Evolutionary conservation across 441 rosid species (phyloP).

Genomic region (Adansonia rubrostipa): DNA sequence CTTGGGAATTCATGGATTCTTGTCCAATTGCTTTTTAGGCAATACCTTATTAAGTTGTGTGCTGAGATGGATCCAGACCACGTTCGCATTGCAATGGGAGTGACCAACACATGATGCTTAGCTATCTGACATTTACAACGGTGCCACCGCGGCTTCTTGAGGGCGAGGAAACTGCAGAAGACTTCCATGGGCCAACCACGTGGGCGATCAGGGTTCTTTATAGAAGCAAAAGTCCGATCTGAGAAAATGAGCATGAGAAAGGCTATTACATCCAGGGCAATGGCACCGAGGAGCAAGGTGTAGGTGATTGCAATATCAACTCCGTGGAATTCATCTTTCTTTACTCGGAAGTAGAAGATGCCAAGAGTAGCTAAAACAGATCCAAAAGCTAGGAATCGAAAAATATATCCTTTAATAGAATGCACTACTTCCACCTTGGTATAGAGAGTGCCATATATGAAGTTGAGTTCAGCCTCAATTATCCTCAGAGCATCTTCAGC

Average conservation of each 20-base stretch:
- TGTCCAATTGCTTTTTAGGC: constrained; percentile 19
- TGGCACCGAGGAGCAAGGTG: constrained; percentile 50
- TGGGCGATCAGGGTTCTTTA: constrained; percentile 21
- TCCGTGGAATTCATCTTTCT: not conserved
- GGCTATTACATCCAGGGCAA: constrained; percentile 45
- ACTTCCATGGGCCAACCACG: not conserved
- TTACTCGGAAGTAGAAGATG: constrained; percentile 29
- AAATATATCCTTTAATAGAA: constrained; percentile 30
- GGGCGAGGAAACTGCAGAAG: constrained; percentile 23
- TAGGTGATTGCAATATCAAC: constrained; percentile 50
- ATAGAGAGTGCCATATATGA: constrained; percentile 53
- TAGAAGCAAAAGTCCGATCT: constrained; percentile 46
- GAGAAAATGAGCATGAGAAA: constrained; percentile 47
- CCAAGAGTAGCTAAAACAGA: constrained; percentile 33
- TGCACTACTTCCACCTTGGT: constrained; percentile 53
- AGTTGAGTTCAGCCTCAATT: constrained; percentile 63
- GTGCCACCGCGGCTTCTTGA: constrained; percentile 31
- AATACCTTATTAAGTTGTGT: constrained; percentile 47
- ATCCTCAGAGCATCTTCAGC: constrained; percentile 43
- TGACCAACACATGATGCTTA: constrained; percentile 1
- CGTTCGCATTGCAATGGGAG: constrained; percentile 29
- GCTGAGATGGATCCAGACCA: constrained; percentile 50
- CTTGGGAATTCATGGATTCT: constrained; percentile 36
- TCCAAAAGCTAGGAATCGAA: constrained; percentile 38
- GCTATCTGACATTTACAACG: not conserved